These are phyloP conservation scores for Cylindrotheca fusiformis DNA, from an alignment of 108 stramenopile genomes.

Conservation along the genomic window DNA sequence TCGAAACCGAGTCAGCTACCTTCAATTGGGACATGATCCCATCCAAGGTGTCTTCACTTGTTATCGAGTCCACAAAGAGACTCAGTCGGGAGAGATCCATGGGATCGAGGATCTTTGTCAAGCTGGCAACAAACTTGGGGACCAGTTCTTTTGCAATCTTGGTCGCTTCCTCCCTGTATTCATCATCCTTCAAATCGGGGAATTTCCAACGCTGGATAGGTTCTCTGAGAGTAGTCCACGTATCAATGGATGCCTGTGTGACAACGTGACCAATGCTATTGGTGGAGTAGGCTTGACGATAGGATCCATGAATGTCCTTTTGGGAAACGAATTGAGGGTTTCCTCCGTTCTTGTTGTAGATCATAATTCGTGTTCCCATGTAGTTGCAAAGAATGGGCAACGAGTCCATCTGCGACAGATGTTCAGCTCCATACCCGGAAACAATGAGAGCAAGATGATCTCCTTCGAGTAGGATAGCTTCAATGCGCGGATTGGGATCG, in stretches of 20 bases:
- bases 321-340: constrained; percentile 2
- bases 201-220: constrained; percentile 28
- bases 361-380: constrained; percentile 22
- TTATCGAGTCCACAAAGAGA: constrained; percentile 15
- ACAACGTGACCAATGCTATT: constrained; percentile 31
- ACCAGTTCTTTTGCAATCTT: constrained; percentile 28
- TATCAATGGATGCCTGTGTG: constrained; percentile 12
- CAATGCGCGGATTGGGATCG: constrained; percentile 12
- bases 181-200: constrained; percentile 22
- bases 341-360: constrained; percentile 32
- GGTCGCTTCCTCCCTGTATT: constrained; percentile 25
- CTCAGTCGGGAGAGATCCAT: constrained; percentile 19
- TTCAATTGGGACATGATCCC: no score
- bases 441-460: constrained; percentile 17
- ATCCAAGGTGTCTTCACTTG: constrained; percentile 7
- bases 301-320: constrained; percentile 27
- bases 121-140: constrained; percentile 20
- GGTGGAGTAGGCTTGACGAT: constrained; percentile 20
- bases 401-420: background rate
- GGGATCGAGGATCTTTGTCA: no score
- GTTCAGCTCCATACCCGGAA: constrained; percentile 8
- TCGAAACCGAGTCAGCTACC: no score
- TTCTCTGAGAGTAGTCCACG: constrained; percentile 14
- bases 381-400: constrained; percentile 25
- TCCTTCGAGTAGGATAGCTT: constrained; percentile 22